Evolutionary conservation across 176 grass and related monocot species (phyloP), one percentile per base, ranked within the genome.

Genomic region (Aegilops bicornis): DNA sequence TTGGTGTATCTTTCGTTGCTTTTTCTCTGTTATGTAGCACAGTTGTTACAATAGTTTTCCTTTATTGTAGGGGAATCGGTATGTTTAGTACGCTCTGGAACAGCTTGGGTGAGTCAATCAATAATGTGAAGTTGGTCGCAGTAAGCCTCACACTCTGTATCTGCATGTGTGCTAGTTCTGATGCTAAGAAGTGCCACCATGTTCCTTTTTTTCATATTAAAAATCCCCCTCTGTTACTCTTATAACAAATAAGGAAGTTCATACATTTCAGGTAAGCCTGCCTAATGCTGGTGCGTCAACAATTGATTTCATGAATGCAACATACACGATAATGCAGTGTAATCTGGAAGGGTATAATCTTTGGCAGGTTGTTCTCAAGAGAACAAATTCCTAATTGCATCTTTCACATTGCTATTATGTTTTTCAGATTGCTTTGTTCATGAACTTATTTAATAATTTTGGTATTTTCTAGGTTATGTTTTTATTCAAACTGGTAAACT

Each of bases 71-170:
- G 88, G 80, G 64, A 84, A 95, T 84, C 33, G 82, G 89, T 85
- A 85, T 92, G 83, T 98, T 98, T 86, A 94, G 25, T 85, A 81
- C 84, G 43, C 90, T 98, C 64, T 98, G 93, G 96, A 82, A 71
- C 86, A 95, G 59, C 86, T 70, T 94, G 87, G 87, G 73, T 30
- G 88, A 87, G 39, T 95, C 96, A 15, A 77, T 95, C 36, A 79
- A 83, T 48, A 84, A 91, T 80, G 89, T 90, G 82, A 95, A 94
- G 64, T 79, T 98, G 82, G 85, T 92, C 10, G 93, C 91, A 47
- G 96, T 98, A 94, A 92, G 93, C 86, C 87, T 45, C 43, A 29
- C 12, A 62, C 70, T 87, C 75, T 7, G n/a, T 82, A 68, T 69
- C 30, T 86, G 27, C 30, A 81, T 75, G 7, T 64, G 36, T 65